Conservation (phyloP, 208 protist species). For the Acanthamoeba lenticulata region DNA sequence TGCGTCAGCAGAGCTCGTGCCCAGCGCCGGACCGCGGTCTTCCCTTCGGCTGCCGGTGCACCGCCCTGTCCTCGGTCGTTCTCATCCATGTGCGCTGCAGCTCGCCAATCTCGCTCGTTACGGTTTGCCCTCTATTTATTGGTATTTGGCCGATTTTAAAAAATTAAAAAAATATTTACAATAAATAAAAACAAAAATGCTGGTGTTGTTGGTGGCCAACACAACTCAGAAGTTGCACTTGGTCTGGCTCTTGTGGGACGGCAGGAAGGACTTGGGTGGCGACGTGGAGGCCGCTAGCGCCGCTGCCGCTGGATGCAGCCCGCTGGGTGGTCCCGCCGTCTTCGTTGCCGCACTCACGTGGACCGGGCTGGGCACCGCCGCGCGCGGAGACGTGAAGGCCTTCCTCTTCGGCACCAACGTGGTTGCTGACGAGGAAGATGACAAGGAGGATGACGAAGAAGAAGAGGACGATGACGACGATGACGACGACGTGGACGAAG, state of each 20-base stretch:
- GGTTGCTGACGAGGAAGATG: background rate
- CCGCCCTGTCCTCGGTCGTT: background rate
- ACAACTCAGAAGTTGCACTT: slow-evolving; percentile 13
- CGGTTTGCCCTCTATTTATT: too few relatives aligned
- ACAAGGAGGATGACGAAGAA: background rate
- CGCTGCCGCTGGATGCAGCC: too few relatives aligned
- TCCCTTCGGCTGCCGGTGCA: background rate
- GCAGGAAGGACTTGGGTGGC: background rate
- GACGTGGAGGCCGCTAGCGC: background rate
- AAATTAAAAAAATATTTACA: background rate
- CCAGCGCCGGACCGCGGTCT: background rate
- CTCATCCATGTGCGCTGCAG: background rate
- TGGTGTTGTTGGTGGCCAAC: background rate
- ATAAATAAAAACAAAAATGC: background rate
- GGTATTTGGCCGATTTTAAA: background rate
- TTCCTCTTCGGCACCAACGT: background rate
- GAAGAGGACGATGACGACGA: background rate
- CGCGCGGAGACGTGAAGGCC: too few relatives aligned
- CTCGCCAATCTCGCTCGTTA: too few relatives aligned
- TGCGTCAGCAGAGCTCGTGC: background rate
- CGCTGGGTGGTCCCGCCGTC: too few relatives aligned
- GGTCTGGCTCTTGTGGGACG: background rate
- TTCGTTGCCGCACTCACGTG: too few relatives aligned
- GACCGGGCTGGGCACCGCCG: too few relatives aligned
- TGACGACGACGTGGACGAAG: background rate